phyloP scores from a whole-genome alignment of 1,139 yeast genomes.

The Debaryomycetaceae sp. region DNA sequence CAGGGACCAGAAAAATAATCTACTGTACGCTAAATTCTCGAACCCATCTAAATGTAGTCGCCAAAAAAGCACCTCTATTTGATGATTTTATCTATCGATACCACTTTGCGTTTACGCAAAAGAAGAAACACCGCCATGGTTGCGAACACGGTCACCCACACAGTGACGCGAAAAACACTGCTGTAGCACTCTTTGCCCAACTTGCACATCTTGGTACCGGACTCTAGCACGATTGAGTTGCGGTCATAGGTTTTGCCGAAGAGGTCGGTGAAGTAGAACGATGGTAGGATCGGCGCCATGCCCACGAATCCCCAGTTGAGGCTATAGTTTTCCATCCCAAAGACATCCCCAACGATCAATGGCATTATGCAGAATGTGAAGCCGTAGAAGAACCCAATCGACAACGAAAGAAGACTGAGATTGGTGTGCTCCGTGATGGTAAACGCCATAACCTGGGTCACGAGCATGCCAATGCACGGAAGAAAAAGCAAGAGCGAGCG shows the following conservation, averaged over 20 bases:
- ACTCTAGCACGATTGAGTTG: constrained; percentile 21
- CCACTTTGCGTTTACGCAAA: no score
- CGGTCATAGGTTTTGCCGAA: constrained; percentile 53
- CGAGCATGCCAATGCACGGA: constrained; percentile 39
- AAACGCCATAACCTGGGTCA: constrained; percentile 41
- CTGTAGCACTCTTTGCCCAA: constrained; percentile 42
- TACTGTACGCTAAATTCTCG: no score
- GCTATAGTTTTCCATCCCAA: constrained; percentile 52
- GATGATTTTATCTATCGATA: no score
- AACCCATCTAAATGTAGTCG: no score
- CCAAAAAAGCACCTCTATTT: no score
- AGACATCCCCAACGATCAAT: constrained; percentile 52
- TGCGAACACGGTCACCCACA: constrained; percentile 23
- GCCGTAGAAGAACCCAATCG: constrained; percentile 55
- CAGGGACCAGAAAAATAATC: no score
- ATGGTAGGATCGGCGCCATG: constrained; percentile 51
- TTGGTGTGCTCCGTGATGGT: constrained; percentile 20
- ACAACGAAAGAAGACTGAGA: constrained; percentile 36
- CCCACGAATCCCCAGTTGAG: constrained; percentile 57
- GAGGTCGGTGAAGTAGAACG: constrained; percentile 43
- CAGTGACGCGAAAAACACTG: constrained; percentile 35
- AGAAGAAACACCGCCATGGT: constrained; percentile 13
- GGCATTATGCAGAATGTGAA: constrained; percentile 56
- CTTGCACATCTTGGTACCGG: constrained; percentile 24
- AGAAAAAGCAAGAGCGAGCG: constrained; percentile 44